These are phyloP conservation scores for Eucalyptus paniculata DNA, from an alignment of 345 rosid genomes.

Conservation along the genomic window DNA sequence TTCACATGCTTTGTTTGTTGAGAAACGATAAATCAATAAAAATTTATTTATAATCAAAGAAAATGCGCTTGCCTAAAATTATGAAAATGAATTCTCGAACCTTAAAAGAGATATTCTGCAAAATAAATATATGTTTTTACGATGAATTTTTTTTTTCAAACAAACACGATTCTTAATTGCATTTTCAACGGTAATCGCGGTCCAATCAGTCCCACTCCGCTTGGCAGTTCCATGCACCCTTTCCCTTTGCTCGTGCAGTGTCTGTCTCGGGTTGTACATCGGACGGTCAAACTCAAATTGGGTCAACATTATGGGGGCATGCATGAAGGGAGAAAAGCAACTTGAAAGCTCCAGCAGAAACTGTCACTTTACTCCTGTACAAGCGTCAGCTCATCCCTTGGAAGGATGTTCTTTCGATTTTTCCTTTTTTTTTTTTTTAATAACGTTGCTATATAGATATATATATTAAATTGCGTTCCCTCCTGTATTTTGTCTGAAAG, in stretches of 20 bases:
- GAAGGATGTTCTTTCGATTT: neutral
- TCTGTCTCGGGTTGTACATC: neutral
- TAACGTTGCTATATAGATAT: neutral
- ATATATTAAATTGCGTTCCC: neutral
- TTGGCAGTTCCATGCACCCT: neutral
- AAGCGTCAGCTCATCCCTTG: neutral
- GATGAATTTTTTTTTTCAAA: rapidly evolving
- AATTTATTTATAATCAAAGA: neutral
- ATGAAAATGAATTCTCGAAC: neutral
- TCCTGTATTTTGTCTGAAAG: neutral
- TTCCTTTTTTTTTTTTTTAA: neutral
- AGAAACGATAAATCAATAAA: rapidly evolving
- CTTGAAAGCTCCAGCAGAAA: neutral
- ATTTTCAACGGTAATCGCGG: neutral
- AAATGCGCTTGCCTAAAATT: rapidly evolving
- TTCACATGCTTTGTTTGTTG: rapidly evolving
- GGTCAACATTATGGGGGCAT: neutral
- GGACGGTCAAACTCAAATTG: neutral
- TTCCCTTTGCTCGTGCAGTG: neutral
- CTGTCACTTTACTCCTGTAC: neutral
- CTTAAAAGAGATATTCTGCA: neutral
- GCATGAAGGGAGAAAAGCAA: neutral
- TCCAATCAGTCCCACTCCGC: neutral
- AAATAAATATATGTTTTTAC: neutral
- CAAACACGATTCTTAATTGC: neutral